Evolutionary conservation across 345 rosid genomes (phyloP), one percentile per base, ranked within the genome.

Genomic region (Adansonia digitata): DNA sequence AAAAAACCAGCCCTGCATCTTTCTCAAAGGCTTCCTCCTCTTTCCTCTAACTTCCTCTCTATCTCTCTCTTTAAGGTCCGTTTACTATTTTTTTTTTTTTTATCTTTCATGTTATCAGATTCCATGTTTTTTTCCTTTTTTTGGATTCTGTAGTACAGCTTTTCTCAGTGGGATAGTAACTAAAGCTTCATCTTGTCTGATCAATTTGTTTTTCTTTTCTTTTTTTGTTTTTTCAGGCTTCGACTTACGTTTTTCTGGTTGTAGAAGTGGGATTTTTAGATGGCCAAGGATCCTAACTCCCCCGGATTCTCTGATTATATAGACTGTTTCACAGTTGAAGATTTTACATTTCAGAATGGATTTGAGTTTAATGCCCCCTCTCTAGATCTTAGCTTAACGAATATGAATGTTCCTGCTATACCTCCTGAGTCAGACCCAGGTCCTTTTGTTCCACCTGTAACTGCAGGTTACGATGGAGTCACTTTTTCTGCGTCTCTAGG

Each of bases 361-460:
- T 82, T 85, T 63, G 79, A 73, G 55, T 67, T 61, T 26, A 74
- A 79, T 11, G 86, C 80, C 45, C 81, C 83, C 49, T 61, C 86
- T 68, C 83, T 79, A 65, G 79, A 83, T 79, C 61, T 80, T 10
- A 69, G 55, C 26, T 78, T 78, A 34, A 63, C 77, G 29, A 78
- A 73, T 61, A 56, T 74, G 15, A 78, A 69, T 77, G 31, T 76
- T 49, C 75, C 79, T 12, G 49, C 61, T 60, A 69, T 49, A 31
- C 73, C 77, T n/a, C 74, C 75, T 39, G 73, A 81, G 22, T 46
- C 81, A 0, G 77, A 70, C 24, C 85, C 82, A 2, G 60, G 81
- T 49, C 13, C 78, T 65, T 81, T 81, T 40, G 63, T 40, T 34
- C 73, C 75, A 5, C 60, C 80, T 13, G 48, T 62, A n/a, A 56